Base-by-base conservation (phyloP, 108 stramenopile species). In the Chaetoceros tenuissimus region DNA sequence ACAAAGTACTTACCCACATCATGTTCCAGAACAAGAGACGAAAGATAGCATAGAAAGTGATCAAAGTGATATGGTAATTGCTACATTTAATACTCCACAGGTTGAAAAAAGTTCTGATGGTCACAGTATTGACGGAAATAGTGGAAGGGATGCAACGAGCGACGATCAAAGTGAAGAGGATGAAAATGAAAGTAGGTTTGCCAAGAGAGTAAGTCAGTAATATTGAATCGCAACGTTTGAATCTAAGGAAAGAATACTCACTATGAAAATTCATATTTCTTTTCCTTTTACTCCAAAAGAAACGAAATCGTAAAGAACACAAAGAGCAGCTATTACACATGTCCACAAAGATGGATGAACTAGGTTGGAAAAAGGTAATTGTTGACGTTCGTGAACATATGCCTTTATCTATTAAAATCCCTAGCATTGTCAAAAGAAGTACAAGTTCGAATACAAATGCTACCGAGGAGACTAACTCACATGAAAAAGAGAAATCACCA, bases 291-390 rank as follows among this genome's bases (percentile, higher is more conserved):
- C 53, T 61, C 2, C 17, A 54, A 25, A 68, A 53, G n/a, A 2
- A 23, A 40, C 31, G 5, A 1, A 29, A 24, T 40, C 3, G 31
- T 5, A 30, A 18, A 34, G 40, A 49, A 10, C 18, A 55, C 3
- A 18, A 48, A 21, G 48, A 57, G 2, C 48, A 62, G 3, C 26
- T 71, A 17, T 40, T 47, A 27, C 48, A 67, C 28, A 65, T 85
- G 73, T 77, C 82, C 24, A 51, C 51, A 47, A 57, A 55, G 44
- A 52, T 90, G 44, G 89, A 90, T 73, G 59, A 69, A 17, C 54
- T 90, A 43, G 89, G 89, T 28, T 90, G 89, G 89, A 81, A 73
- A 43, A 90, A 90, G 55, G 71, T 86, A 8, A 73, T 90, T 48
- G 63, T 80, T 18, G 89, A 90, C 60, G 72, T 80, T n/a, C 66